These are phyloP conservation scores for Heterobasidion annosum DNA, from an alignment of 1,284 basidiomycete species.

Conservation along the genomic window DNA sequence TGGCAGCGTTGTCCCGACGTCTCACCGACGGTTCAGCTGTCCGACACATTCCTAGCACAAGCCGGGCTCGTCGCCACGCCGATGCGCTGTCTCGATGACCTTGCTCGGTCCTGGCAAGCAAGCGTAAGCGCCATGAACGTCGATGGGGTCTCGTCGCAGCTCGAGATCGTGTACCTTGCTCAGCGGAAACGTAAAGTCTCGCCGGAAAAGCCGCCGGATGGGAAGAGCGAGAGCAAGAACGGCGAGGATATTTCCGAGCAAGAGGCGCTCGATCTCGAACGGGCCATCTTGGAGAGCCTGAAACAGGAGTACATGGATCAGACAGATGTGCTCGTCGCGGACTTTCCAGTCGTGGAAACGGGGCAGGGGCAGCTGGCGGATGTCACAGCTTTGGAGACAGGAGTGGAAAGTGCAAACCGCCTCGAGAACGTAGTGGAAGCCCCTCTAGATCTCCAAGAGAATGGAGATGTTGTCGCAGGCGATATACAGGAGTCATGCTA, in stretches of 20 bases:
- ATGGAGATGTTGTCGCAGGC: too few species aligned
- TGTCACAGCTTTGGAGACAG: too few species aligned
- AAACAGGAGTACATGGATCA: constrained; percentile 20
- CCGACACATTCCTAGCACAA: constrained; percentile 9
- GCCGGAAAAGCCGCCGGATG: background rate
- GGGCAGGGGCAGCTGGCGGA: too few species aligned
- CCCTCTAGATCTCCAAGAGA: too few species aligned
- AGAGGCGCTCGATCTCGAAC: constrained; percentile 45
- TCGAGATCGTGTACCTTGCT: constrained; percentile 41
- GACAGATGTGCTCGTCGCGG: constrained; percentile 2
- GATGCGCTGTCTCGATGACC: constrained; percentile 19
- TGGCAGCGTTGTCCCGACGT: constrained; percentile 33
- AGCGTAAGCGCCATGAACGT: constrained; percentile 24
- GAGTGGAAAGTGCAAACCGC: too few species aligned
- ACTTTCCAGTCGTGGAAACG: too few species aligned
- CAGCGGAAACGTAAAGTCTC: constrained; percentile 18
- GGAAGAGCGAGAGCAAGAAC: background rate
- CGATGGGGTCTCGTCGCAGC: constrained; percentile 25
- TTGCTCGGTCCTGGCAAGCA: constrained; percentile 22
- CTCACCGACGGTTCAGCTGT: constrained; percentile 1
- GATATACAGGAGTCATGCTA: too few species aligned
- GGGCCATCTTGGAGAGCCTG: constrained; percentile 70
- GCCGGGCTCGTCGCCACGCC: constrained; percentile 3
- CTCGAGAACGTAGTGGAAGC: too few species aligned
- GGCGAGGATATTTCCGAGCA: constrained; percentile 9